Base-by-base conservation (phyloP, 2,329 filamentous ascomycete species). In the Sporothrix mexicana region DNA sequence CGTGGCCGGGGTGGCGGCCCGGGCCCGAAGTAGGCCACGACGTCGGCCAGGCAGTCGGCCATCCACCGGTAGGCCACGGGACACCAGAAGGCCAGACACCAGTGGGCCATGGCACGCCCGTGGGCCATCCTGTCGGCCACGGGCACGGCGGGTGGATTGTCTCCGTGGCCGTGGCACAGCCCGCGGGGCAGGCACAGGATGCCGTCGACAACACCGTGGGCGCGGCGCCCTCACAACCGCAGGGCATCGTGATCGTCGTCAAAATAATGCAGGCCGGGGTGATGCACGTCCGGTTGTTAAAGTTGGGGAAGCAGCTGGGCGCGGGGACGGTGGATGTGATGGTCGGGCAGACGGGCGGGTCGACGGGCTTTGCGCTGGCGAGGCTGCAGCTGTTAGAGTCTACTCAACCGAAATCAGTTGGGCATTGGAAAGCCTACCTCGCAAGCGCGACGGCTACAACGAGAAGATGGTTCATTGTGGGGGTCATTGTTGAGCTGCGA, bases 81-180 rank as follows among this genome's bases (percentile, higher is more conserved):
- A 36, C 15, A 8, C 61, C 61, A 1, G 61, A 47, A 2, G 61
- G 41, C 61, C 61, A 64, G n/a, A 66, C 61, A 2, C 41, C 41
- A 5, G 61, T 64, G 2, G 61, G 41, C 36, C n/a, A 64, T 36
- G 30, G 30, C 10, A 64, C 7, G n/a, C 61, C 57, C 1, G 25
- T 47, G 12, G 45, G 61, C 30, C 25, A 25, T 1, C 55, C 30
- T 3, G 47, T 55, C 25, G 25, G 13, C 53, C 72, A 69, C 23
- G 72, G 70, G 45, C 73, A 74, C 25, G 72, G 72, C 70, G 47
- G 49, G 20, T 69, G 67, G 30, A 69, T n/a, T 6, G 72, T 45
- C 51, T 30, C 30, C 1, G 73, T 76, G 3, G 59, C 51, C 25
- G 70, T 72, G 20, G n/a, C 71, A 41, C 75, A 76, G 13, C 73